A percentile compares a stretch with the other conserved stretches of the same genome.
These are phyloP conservation scores for Cytospora chrysosperma DNA, from an alignment of 2,329 filamentous ascomycete species.

Conservation along the genomic window DNA sequence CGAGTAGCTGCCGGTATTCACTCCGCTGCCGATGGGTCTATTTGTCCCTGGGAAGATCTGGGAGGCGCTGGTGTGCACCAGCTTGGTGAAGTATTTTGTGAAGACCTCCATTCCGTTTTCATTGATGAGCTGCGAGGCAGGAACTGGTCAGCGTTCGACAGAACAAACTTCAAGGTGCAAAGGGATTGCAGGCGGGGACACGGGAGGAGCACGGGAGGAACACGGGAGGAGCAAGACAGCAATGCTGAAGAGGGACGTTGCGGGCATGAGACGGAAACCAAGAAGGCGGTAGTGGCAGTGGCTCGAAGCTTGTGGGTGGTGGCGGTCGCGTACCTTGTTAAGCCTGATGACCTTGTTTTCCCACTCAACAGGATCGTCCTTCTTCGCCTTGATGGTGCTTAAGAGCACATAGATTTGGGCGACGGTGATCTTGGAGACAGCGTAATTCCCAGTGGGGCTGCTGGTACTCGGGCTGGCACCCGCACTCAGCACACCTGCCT, in stretches of 20 bases:
- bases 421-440: constrained; percentile 88
- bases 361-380: constrained; percentile 83
- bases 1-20: constrained; percentile 73
- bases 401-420: constrained; percentile 94
- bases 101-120: constrained; percentile 99
- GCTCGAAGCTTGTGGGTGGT: constrained; percentile 5
- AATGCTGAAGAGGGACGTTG: background rate
- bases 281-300: background rate
- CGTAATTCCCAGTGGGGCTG: constrained; percentile 62
- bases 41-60: constrained; percentile 84
- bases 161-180: no score
- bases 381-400: constrained; percentile 92
- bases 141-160: background rate
- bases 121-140: constrained; percentile 73
- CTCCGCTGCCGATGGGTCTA: constrained; percentile 60
- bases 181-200: background rate
- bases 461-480: constrained; percentile 60
- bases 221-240: background rate
- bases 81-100: constrained; percentile 89
- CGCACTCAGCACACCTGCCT: constrained; percentile 57
- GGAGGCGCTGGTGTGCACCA: constrained; percentile 86
- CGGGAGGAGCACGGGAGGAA: background rate
- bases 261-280: background rate
- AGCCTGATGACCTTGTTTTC: constrained; percentile 89
- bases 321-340: constrained; percentile 66